Percentiles rank a stretch among this genome's conserved stretches.
Evolutionary conservation across 2,329 filamentous ascomycete species (phyloP).

Genomic region (Diplodia seriata): DNA sequence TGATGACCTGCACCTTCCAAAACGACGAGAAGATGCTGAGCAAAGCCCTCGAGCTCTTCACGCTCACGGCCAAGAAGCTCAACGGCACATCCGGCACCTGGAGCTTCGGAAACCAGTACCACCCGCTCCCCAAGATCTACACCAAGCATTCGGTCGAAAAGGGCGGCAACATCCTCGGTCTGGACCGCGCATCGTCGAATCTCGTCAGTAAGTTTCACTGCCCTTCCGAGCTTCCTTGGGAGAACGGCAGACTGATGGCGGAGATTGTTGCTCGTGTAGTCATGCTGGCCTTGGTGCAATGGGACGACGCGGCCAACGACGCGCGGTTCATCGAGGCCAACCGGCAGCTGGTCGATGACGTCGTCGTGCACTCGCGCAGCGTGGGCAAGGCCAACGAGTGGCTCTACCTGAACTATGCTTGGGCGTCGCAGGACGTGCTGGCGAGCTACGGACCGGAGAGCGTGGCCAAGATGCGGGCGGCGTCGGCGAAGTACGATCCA

Average conservation of each 20-base stretch:
- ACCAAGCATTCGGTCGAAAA: constrained; percentile 17
- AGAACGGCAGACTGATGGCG: not conserved
- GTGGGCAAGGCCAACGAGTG: constrained; percentile 7
- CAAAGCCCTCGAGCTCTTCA: constrained; percentile 50
- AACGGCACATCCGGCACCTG: constrained; percentile 34
- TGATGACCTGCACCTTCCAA: constrained; percentile 40
- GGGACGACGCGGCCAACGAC: not conserved
- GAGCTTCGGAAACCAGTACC: constrained; percentile 34
- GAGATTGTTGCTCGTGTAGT: not conserved
- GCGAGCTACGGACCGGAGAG: constrained; percentile 37
- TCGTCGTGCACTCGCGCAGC: not conserved
- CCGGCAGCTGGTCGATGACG: not conserved
- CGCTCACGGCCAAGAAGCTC: constrained; percentile 46
- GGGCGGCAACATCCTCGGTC: constrained; percentile 36
- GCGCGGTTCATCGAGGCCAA: not conserved
- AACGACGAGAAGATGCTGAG: constrained; percentile 47
- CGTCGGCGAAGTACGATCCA: constrained; percentile 36
- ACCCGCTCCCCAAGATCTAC: constrained; percentile 34
- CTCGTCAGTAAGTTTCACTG: constrained; percentile 17
- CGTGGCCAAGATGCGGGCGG: constrained; percentile 27
- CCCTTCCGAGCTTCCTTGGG: not conserved
- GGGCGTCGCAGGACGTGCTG: constrained; percentile 34
- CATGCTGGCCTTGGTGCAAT: not conserved
- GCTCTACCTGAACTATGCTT: constrained; percentile 29
- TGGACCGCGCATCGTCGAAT: constrained; percentile 35